Conservation (phyloP, 1,284 basidiomycete species). For the Melampsora larici-populina region DNA sequence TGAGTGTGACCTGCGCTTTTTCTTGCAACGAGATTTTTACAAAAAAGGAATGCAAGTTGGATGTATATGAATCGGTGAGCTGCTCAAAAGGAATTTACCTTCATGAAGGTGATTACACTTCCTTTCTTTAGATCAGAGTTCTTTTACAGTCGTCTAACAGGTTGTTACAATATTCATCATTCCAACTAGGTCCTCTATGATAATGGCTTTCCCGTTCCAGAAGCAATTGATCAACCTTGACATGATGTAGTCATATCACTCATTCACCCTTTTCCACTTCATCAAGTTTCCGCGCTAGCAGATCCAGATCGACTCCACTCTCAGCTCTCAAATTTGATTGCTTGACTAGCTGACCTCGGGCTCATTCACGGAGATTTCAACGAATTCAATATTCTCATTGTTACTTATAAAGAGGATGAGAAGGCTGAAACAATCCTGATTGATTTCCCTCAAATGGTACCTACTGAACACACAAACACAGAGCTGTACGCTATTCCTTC, state of each 20-base stretch:
- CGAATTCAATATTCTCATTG: constrained; percentile 96
- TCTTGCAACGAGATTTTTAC: no score
- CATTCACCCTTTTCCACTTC: constrained; percentile 92
- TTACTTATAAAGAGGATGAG: constrained; percentile 53
- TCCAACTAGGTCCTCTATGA: constrained; percentile 74
- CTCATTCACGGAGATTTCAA: constrained; percentile 99
- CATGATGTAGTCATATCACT: constrained; percentile 96
- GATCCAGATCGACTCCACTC: constrained; percentile 88
- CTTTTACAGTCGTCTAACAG: constrained; percentile 2
- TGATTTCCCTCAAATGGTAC: constrained; percentile 99
- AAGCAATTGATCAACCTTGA: constrained; percentile 86
- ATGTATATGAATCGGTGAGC: constrained; percentile 98
- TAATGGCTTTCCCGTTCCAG: constrained; percentile 87
- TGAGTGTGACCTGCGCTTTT: no score
- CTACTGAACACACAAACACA: constrained; percentile 91
- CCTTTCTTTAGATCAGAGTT: constrained; percentile 17
- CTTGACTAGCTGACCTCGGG: constrained; percentile 85
- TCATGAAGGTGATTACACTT: constrained; percentile 75
- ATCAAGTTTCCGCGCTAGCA: constrained; percentile 78
- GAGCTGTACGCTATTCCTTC: constrained; percentile 69
- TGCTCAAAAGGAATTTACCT: constrained; percentile 95
- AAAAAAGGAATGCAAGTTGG: constrained; percentile 93
- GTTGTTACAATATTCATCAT: neutral
- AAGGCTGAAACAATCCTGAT: constrained; percentile 85
- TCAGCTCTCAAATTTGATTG: constrained; percentile 88